A percentile compares a stretch with the other conserved stretches of the same genome.
These are phyloP conservation scores for Didymella pomorum DNA, from an alignment of 2,329 filamentous ascomycete species.

Conservation along the genomic window DNA sequence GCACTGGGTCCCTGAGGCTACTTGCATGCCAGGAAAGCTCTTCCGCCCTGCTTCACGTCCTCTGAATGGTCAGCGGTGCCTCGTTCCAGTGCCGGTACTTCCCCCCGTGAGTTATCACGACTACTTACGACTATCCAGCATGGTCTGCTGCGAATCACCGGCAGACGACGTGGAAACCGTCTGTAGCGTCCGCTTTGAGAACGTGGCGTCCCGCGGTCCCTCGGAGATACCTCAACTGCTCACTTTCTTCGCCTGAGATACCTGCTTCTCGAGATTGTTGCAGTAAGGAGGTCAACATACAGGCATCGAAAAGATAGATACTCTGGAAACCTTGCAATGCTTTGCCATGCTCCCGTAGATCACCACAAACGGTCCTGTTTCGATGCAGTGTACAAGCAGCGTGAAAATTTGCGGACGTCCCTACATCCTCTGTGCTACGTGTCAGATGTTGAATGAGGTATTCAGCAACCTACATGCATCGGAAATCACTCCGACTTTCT, in stretches of 20 bases:
- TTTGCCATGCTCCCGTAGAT: slow-evolving; percentile 2
- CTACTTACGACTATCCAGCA: slow-evolving; percentile 1
- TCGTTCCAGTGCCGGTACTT: slow-evolving; percentile 15
- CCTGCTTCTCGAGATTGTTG: neutral
- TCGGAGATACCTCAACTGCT: neutral
- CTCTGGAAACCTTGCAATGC: slow-evolving; percentile 1
- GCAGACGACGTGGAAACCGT: slow-evolving; percentile 1
- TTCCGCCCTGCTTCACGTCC: neutral
- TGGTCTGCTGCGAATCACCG: slow-evolving; percentile 3
- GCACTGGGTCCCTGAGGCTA: slow-evolving; percentile 6
- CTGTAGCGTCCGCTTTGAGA: neutral
- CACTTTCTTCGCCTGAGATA: neutral
- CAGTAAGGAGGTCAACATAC: slow-evolving; percentile 4
- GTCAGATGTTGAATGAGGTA: slow-evolving; percentile 15
- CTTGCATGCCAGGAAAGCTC: slow-evolving; percentile 11
- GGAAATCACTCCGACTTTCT: slow-evolving; percentile 4
- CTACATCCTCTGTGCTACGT: slow-evolving; percentile 21
- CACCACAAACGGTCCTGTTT: slow-evolving; percentile 2
- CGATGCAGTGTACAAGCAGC: slow-evolving; percentile 14
- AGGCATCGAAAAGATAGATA: neutral
- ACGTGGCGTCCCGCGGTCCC: neutral
- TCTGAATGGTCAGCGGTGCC: slow-evolving; percentile 5
- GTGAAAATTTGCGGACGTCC: slow-evolving; percentile 18
- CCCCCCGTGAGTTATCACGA: slow-evolving; percentile 7
- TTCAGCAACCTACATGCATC: slow-evolving; percentile 5